phyloP scores from a whole-genome alignment of 2,329 filamentous ascomycete genomes.

The Stenocarpella maydis region DNA sequence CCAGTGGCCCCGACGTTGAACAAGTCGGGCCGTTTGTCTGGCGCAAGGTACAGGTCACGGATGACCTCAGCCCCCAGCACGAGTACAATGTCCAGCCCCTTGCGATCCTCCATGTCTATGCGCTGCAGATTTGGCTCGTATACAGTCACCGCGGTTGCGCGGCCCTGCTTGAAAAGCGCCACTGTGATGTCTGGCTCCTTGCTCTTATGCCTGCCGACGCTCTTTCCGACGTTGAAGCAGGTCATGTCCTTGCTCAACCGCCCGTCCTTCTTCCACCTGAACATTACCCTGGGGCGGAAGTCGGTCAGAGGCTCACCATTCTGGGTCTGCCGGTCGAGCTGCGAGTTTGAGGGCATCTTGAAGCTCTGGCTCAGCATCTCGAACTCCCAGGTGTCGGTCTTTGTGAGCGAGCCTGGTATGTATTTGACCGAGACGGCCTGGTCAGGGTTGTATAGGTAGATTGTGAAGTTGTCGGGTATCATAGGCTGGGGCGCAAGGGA shows the following conservation, averaged over 20 bases:
- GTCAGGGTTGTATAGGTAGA: conserved; percentile 94
- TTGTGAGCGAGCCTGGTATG: conserved; percentile 80
- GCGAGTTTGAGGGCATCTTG: conserved; percentile 78
- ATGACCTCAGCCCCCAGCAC: conserved; percentile 70
- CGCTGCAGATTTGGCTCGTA: conserved; percentile 93
- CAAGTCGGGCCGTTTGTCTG: conserved; percentile 66
- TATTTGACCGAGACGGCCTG: conserved; percentile 77
- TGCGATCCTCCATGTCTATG: conserved; percentile 92
- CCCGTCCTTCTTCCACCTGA: conserved; percentile 90
- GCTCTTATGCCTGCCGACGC: conserved; percentile 75
- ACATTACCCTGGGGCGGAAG: conserved; percentile 77
- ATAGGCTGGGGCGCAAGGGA: conserved; percentile 72
- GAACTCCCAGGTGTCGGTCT: conserved; percentile 86
- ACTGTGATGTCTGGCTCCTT: conserved; percentile 96
- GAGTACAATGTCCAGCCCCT: conserved; percentile 87
- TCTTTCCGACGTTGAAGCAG: conserved; percentile 85
- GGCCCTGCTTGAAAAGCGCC: conserved; percentile 79
- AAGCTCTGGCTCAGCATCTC: conserved; percentile 90
- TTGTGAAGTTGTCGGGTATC: conserved; percentile 79
- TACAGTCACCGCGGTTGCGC: conserved; percentile 75
- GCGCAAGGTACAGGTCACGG: conserved; percentile 69
- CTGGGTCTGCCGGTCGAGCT: conserved; percentile 76
- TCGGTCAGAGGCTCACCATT: conserved; percentile 51
- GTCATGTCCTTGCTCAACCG: conserved; percentile 87
- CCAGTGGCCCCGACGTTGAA: conserved; percentile 74